phyloP scores from a whole-genome alignment of 495 filamentous ascomycete genomes.

The Daldinia decipiens region DNA sequence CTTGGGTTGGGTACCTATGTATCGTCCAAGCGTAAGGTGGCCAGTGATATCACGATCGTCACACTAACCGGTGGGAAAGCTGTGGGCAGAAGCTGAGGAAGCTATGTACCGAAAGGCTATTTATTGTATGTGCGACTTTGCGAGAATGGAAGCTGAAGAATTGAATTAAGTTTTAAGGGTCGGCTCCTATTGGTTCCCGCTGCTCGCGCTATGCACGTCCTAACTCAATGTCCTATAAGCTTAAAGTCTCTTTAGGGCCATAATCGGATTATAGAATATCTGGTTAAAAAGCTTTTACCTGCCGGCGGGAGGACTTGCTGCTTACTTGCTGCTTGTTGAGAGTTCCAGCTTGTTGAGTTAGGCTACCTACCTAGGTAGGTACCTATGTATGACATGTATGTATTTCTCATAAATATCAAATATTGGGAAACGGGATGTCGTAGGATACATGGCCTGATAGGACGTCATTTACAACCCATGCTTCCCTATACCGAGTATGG shows the following conservation, averaged over 20 bases:
- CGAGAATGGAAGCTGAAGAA: background rate
- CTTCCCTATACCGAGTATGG: slow-evolving; percentile 20
- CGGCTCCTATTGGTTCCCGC: slow-evolving; percentile 7
- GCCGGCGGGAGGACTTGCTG: background rate
- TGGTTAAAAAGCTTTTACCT: slow-evolving; percentile 5
- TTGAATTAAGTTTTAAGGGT: slow-evolving; percentile 15
- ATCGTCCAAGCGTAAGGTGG: slow-evolving; percentile 27
- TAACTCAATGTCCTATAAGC: background rate
- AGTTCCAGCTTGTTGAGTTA: slow-evolving; percentile 2
- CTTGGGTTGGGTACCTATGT: slow-evolving; percentile 11
- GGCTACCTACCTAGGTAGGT: too few relatives aligned
- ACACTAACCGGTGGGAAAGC: slow-evolving; percentile 4
- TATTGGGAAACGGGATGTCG: background rate
- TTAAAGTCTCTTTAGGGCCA: slow-evolving; percentile 23
- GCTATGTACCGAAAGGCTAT: too few relatives aligned
- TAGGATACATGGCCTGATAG: slow-evolving; percentile 1
- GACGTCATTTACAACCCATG: slow-evolving; percentile 10
- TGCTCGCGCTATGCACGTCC: slow-evolving; percentile 8
- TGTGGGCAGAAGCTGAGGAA: slow-evolving; percentile 9
- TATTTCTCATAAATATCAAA: slow-evolving; percentile 4
- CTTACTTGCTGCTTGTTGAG: background rate
- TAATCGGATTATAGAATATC: slow-evolving; percentile 18
- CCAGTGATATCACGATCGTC: slow-evolving; percentile 43
- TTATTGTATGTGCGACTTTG: background rate
- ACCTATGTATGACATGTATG: background rate